A percentile compares a stretch with the other conserved stretches of the same genome.
phyloP scores from a whole-genome alignment of 2,329 filamentous ascomycete genomes.

The Sarocladium strictum region DNA sequence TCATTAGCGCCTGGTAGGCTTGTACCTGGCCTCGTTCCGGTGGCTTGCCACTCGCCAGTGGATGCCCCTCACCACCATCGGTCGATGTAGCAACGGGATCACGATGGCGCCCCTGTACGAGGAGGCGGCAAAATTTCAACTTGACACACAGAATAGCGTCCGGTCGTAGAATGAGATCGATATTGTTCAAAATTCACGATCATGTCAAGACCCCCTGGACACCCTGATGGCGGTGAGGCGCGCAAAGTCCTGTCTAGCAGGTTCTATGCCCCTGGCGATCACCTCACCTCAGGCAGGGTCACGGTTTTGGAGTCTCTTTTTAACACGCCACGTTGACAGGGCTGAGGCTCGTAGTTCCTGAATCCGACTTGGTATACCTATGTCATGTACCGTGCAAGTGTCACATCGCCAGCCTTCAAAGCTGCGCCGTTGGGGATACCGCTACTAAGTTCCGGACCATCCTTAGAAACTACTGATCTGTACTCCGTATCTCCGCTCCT shows the following conservation, averaged over 20 bases:
- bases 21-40: slow-evolving; percentile 4
- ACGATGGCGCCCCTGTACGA: background rate
- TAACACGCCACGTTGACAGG: background rate
- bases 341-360: background rate
- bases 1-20: background rate
- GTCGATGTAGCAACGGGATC: background rate
- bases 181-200: background rate
- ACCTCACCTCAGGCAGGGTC: background rate
- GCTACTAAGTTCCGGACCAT: background rate
- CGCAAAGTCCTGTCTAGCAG: background rate
- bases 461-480: background rate
- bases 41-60: background rate
- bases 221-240: background rate
- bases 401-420: background rate
- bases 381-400: no score
- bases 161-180: background rate
- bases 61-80: slow-evolving; percentile 8
- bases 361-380: no score
- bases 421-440: background rate
- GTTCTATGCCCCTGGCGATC: background rate
- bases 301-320: background rate
- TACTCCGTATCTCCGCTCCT: background rate
- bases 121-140: background rate
- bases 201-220: background rate
- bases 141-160: background rate